phyloP scores from a whole-genome alignment of 108 stramenopile species.

The Cyclotella cryptica region DNA sequence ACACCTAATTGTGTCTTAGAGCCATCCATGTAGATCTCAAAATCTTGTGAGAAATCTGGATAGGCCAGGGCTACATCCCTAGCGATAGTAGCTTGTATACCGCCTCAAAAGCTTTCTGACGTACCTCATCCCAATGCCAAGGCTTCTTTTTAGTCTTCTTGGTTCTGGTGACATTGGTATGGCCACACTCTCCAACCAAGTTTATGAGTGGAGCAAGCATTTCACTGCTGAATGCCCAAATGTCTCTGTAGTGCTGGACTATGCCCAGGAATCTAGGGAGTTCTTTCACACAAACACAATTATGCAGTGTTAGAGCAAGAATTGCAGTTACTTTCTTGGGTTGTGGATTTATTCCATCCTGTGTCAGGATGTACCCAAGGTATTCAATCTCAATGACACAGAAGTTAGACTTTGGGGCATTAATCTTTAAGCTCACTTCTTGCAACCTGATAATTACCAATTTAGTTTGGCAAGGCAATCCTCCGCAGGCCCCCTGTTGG shows the following conservation, averaged over 20 bases:
- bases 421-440: too few relatives aligned
- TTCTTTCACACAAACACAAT: background rate
- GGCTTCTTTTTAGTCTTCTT: background rate
- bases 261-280: background rate
- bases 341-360: background rate
- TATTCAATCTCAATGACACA: too few relatives aligned
- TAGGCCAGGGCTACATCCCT: background rate
- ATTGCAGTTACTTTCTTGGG: background rate
- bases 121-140: background rate
- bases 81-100: background rate
- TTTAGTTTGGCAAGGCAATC: too few relatives aligned
- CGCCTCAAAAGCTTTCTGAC: too few relatives aligned
- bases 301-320: background rate
- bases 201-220: background rate
- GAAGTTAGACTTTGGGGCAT: too few relatives aligned
- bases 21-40: background rate
- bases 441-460: too few relatives aligned
- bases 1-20: background rate
- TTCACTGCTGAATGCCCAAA: background rate
- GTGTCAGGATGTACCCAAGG: background rate
- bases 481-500: too few relatives aligned
- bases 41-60: background rate
- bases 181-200: background rate
- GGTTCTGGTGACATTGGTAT: background rate
- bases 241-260: background rate